A percentile compares a stretch with the other conserved stretches of the same genome.
Evolutionary conservation across 148 eudicot species (phyloP).

Genomic region (Salicornia ramosissima): DNA sequence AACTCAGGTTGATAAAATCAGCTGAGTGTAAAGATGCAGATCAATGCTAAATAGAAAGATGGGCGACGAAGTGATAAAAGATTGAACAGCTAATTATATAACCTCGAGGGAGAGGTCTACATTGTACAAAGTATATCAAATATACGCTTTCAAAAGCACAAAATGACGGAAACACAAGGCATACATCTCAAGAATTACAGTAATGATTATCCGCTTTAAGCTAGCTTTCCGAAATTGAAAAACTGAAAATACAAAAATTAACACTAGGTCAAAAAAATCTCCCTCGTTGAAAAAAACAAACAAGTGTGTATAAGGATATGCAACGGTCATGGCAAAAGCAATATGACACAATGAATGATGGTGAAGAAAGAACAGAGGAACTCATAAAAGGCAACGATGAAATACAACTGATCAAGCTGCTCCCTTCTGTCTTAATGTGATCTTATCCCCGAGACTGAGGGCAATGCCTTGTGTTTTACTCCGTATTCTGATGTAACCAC

Average conservation of each 20-base stretch:
- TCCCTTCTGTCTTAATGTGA: constrained; percentile 67
- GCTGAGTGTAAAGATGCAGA: too few species aligned
- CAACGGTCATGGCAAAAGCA: constrained; percentile 16
- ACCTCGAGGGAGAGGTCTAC: constrained; percentile 30
- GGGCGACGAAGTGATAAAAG: too few species aligned
- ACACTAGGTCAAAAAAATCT: constrained; percentile 17
- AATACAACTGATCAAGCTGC: constrained; percentile 16
- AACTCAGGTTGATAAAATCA: too few species aligned
- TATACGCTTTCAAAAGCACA: constrained; percentile 9
- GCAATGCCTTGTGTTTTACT: constrained; percentile 89
- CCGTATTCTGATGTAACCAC: constrained; percentile 89
- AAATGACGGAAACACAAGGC: neutral
- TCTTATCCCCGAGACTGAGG: constrained; percentile 94
- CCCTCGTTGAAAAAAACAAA: constrained; percentile 7
- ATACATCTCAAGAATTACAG: constrained; percentile 24
- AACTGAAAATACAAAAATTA: constrained; percentile 14
- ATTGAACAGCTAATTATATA: constrained; percentile 23
- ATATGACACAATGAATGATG: constrained; percentile 25
- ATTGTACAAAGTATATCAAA: constrained; percentile 28
- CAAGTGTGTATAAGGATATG: constrained; percentile 16
- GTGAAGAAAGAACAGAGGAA: constrained; percentile 35
- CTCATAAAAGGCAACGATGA: constrained; percentile 16
- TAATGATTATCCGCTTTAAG: constrained; percentile 21
- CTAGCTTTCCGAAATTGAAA: constrained; percentile 25
- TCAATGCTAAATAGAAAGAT: too few species aligned